Percentiles rank a stretch among this genome's conserved stretches.
These are phyloP conservation scores for Dacryopinax primogenitus DNA, from an alignment of 768 basidiomycete species.

Conservation along the genomic window DNA sequence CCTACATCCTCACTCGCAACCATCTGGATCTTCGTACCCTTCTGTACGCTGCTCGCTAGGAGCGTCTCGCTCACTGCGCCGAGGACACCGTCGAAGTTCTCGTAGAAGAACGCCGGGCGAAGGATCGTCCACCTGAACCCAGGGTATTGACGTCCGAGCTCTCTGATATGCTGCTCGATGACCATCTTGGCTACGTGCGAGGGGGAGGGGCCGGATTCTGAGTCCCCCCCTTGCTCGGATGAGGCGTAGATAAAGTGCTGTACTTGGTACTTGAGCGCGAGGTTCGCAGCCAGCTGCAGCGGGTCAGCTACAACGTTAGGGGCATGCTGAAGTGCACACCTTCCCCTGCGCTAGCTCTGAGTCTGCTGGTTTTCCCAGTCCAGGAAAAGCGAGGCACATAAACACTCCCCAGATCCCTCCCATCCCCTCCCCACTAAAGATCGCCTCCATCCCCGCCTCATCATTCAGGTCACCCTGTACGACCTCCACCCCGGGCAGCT, in stretches of 20 bases:
- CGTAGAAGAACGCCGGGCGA: conserved; percentile 36
- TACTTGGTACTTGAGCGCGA: conserved; percentile 30
- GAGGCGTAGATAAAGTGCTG: conserved; percentile 30
- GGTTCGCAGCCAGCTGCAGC: conserved; percentile 27
- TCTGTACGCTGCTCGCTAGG: conserved; percentile 6
- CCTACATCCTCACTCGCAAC: conserved; percentile 1
- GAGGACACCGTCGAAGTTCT: conserved; percentile 32
- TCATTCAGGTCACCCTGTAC: conserved; percentile 31
- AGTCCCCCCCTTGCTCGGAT: conserved; percentile 30
- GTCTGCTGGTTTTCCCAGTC: conserved; percentile 31
- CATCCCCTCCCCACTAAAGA: conserved; percentile 28
- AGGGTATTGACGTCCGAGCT: conserved; percentile 17
- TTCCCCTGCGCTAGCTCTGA: conserved; percentile 33
- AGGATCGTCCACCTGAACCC: conserved; percentile 25
- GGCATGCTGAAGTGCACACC: conserved; percentile 19
- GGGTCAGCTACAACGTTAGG: not conserved
- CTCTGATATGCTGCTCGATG: conserved; percentile 30
- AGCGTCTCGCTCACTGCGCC: conserved; percentile 19
- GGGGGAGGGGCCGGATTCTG: conserved; percentile 24
- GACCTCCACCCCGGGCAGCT: conserved; percentile 24
- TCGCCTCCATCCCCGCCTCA: conserved; percentile 21
- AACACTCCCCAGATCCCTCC: conserved; percentile 33
- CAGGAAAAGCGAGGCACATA: conserved; percentile 31
- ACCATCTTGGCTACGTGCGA: conserved; percentile 29
- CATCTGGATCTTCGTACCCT: conserved; percentile 8